phyloP scores from a whole-genome alignment of 1,284 basidiomycete genomes.

The Nidula niveotomentosa region DNA sequence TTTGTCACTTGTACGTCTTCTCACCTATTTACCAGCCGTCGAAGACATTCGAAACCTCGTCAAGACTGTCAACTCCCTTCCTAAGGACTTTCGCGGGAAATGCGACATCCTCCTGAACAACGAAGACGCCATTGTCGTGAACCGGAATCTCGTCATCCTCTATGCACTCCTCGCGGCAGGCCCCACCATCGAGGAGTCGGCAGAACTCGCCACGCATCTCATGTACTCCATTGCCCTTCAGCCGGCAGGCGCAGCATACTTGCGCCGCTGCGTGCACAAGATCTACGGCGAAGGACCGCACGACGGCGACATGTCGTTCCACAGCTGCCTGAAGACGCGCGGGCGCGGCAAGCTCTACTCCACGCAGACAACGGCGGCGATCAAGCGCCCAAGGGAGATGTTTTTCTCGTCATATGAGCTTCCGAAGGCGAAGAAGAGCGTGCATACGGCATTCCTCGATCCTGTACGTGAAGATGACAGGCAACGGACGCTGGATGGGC shows the following conservation, averaged over 20 bases:
- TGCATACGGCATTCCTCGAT: conserved; percentile 25
- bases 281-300: conserved; percentile 29
- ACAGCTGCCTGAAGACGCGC: conserved; percentile 28
- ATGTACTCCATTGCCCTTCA: conserved; percentile 35
- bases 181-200: conserved; percentile 33
- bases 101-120: conserved; percentile 35
- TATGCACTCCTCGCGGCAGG: conserved; percentile 31
- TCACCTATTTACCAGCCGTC: conserved; percentile 20
- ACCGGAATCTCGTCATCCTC: conserved; percentile 35
- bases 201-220: conserved; percentile 32
- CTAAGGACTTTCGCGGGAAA: conserved; percentile 28
- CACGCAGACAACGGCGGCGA: conserved; percentile 30
- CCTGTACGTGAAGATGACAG: conserved; percentile 30
- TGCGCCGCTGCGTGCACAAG: conserved; percentile 25
- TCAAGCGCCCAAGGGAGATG: conserved; percentile 37
- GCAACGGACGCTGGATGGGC: conserved; percentile 27
- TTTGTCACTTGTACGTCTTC: too few relatives aligned
- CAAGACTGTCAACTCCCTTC: conserved; percentile 35
- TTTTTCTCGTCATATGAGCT: conserved; percentile 30
- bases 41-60: conserved; percentile 34
- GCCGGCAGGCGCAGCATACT: conserved; percentile 24
- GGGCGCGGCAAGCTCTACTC: conserved; percentile 33
- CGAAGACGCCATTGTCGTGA: conserved; percentile 26
- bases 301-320: conserved; percentile 35
- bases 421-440: conserved; percentile 25